phyloP scores from a whole-genome alignment of 768 basidiomycete species.

The Trametes cinnabarina region DNA sequence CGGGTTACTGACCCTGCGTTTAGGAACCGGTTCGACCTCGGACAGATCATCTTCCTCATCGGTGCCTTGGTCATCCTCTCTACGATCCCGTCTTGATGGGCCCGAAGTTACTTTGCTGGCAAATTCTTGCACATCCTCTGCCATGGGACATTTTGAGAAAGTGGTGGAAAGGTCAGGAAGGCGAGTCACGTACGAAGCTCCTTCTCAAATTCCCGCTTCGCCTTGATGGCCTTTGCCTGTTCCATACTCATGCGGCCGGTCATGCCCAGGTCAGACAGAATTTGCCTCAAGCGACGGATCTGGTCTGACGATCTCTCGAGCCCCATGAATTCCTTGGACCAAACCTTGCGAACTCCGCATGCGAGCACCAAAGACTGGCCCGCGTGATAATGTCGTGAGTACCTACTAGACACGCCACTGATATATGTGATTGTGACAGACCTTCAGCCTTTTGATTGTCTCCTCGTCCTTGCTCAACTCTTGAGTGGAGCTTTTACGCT shows the following conservation, averaged over 20 bases:
- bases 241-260: slow-evolving; percentile 72
- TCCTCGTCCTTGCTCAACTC: slow-evolving; percentile 61
- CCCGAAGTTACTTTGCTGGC: slow-evolving; percentile 47
- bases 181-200: slow-evolving; percentile 61
- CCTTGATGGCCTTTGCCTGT: slow-evolving; percentile 74
- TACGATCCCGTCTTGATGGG: slow-evolving; percentile 27
- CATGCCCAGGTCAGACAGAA: slow-evolving; percentile 77
- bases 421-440: slow-evolving; percentile 18
- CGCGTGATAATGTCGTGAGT: too few species aligned
- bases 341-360: slow-evolving; percentile 75
- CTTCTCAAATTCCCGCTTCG: slow-evolving; percentile 69
- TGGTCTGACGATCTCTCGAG: slow-evolving; percentile 57
- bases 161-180: not conserved
- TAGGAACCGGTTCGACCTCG: slow-evolving; percentile 10
- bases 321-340: slow-evolving; percentile 71
- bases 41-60: slow-evolving; percentile 33
- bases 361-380: slow-evolving; percentile 62
- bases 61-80: slow-evolving; percentile 14
- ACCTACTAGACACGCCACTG: too few species aligned
- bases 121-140: slow-evolving; percentile 78
- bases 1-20: slow-evolving; percentile 32
- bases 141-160: not conserved
- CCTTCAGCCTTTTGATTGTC: slow-evolving; percentile 74
- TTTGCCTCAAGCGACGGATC: slow-evolving; percentile 60
- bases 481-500: slow-evolving; percentile 28